phyloP scores from a whole-genome alignment of 129 eudicot species.

The Kitagawia praeruptora region DNA sequence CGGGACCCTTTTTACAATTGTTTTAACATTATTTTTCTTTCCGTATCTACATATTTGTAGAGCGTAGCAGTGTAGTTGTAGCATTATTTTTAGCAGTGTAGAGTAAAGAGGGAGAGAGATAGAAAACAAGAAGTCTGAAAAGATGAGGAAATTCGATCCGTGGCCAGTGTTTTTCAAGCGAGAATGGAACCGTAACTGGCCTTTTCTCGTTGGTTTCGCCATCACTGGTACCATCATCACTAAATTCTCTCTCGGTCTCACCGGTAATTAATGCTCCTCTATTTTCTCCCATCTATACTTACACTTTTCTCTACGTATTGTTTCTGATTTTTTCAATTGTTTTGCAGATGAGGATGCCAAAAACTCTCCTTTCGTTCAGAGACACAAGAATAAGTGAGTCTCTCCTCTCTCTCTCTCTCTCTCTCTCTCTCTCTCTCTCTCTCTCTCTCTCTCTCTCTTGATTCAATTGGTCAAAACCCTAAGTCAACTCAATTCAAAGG shows the following conservation, averaged over 20 bases:
- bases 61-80: too few species aligned
- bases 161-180: conserved; percentile 59
- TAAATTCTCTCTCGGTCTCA: conserved; percentile 43
- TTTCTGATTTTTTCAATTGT: neutral
- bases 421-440: too few species aligned
- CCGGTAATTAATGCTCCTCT: conserved; percentile 23
- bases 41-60: too few species aligned
- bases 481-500: too few species aligned
- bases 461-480: neutral
- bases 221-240: conserved; percentile 48
- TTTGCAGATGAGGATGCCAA: conserved; percentile 49
- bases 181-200: conserved; percentile 53
- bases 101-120: neutral
- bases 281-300: neutral
- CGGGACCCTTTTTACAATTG: too few species aligned
- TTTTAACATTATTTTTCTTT: too few species aligned
- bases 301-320: neutral
- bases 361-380: conserved; percentile 46
- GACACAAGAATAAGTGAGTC: conserved; percentile 32
- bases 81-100: too few species aligned
- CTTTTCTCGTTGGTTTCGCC: conserved; percentile 55
- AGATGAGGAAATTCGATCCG: conserved; percentile 54
- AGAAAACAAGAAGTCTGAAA: too few species aligned
- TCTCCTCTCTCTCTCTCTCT: too few species aligned
- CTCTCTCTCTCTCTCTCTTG: too few species aligned